phyloP scores from a whole-genome alignment of 2,329 filamentous ascomycete species.

The Xylaria sp. region DNA sequence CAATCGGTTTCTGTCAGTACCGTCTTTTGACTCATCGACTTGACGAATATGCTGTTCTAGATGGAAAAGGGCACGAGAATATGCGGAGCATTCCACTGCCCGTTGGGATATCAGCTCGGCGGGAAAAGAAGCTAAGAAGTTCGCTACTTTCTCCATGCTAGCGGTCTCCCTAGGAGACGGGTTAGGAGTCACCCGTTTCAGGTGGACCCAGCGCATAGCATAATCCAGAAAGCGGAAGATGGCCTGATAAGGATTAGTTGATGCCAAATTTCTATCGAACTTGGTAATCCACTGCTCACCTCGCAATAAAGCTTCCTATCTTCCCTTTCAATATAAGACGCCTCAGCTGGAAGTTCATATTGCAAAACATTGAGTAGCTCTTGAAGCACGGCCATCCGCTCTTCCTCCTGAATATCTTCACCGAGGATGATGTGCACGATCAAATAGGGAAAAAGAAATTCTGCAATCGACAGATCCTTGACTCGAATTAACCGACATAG shows the following conservation, averaged over 20 bases:
- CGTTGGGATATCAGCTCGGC: constrained; percentile 79
- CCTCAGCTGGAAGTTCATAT: constrained; percentile 62
- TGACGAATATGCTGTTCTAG: constrained; percentile 87
- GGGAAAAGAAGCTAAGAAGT: constrained; percentile 72
- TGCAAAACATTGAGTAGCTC: constrained; percentile 83
- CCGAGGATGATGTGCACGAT: constrained; percentile 85
- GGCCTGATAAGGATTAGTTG: constrained; percentile 64
- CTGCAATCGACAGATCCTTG: constrained; percentile 86
- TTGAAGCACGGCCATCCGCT: constrained; percentile 72
- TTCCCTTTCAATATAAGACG: constrained; percentile 72
- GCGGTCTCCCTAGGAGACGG: constrained; percentile 58
- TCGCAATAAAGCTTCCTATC: constrained; percentile 88
- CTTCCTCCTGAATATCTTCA: constrained; percentile 67
- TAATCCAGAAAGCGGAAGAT: constrained; percentile 94
- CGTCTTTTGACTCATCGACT: constrained; percentile 57
- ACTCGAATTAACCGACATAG: constrained; percentile 84
- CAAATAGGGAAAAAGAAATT: constrained; percentile 89
- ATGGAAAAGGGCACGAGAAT: constrained; percentile 90
- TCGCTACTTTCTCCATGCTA: constrained; percentile 61
- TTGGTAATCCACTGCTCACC: constrained; percentile 59
- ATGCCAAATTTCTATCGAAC: neutral
- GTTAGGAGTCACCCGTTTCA: constrained; percentile 65
- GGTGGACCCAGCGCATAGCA: constrained; percentile 87
- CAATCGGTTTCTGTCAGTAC: constrained; percentile 69
- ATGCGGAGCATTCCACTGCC: constrained; percentile 94